Evolutionary conservation across 2,329 filamentous ascomycete genomes (phyloP), one percentile per base, ranked within the genome.

Genomic region (Tolypocladium nubicola): DNA sequence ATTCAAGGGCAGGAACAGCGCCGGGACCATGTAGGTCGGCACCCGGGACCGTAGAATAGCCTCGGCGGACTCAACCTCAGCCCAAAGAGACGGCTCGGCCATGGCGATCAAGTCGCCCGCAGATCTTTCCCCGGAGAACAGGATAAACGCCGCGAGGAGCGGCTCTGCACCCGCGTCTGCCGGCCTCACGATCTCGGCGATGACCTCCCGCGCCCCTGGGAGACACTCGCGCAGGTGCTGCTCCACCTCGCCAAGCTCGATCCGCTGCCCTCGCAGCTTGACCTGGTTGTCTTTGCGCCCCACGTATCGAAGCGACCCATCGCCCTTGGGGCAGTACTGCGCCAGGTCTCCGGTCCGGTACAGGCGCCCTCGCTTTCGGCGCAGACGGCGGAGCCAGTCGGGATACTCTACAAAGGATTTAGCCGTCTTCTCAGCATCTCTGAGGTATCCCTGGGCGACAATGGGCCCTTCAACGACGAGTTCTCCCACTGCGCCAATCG

Each of bases 361-460:
- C 0, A 64, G 53, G 9, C 58, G 53, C 1, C 62, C 64, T 19
- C n/a, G 50, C 14, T 60, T 59, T 9, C 61, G 33, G 4, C 45
- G 47, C 30, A 38, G 49, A 2, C 16, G 33, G 1, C 4, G 23
- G 2, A 65, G 55, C 64, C 63, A 66, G 2, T 45, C n/a, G 1
- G 63, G 64, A 39, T 59, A 54, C 21, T 64, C 30, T 39, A 71
- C 65, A 38, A 71, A 72, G 0, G 62, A 62, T 0, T 58, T 21
- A 56, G 68, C 58, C 68, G 76, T 73, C 53, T 61, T 62, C 5
- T 52, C 56, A 0, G 65, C 30, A 30, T 71, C 64, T 54, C 78
- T 75, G 16, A 80, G 65, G 59, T 83, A 83, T 37, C 79, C 77
- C 49, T 72, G 68, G 16, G 75, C 78, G 11, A 83, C 72, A 2